These are phyloP conservation scores for Teratosphaeria destructans DNA, from an alignment of 2,329 filamentous ascomycete genomes.

Conservation along the genomic window DNA sequence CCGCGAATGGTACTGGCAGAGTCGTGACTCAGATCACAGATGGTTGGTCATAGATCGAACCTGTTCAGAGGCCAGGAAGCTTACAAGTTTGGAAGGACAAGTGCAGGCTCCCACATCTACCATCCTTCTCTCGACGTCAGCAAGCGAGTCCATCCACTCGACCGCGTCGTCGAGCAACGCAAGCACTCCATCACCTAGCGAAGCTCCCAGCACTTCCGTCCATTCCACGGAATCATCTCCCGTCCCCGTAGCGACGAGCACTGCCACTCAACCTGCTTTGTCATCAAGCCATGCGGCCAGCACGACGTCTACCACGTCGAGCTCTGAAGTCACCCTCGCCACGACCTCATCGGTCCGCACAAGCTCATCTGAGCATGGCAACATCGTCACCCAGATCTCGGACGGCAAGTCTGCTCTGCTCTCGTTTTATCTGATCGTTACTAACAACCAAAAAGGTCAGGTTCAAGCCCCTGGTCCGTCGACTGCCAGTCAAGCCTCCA, in stretches of 20 bases:
- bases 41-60: neutral
- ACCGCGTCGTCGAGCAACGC: neutral
- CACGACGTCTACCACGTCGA: neutral
- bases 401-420: neutral
- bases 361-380: neutral
- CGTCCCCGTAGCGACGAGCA: neutral
- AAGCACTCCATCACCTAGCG: neutral
- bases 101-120: neutral
- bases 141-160: neutral
- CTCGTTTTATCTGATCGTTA: too few species aligned
- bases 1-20: neutral
- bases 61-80: neutral
- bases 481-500: neutral
- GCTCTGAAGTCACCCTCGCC: neutral
- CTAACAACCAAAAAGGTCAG: neutral
- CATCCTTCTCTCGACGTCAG: neutral
- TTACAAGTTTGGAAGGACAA: neutral
- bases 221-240: too few species aligned
- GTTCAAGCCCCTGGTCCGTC: neutral
- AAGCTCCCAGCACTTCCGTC: neutral
- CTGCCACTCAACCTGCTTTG: neutral
- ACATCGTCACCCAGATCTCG: neutral
- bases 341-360: neutral
- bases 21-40: neutral
- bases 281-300: neutral